Base-by-base conservation (phyloP, 2,329 filamentous ascomycete species). In the Ramichloridium luteum region DNA sequence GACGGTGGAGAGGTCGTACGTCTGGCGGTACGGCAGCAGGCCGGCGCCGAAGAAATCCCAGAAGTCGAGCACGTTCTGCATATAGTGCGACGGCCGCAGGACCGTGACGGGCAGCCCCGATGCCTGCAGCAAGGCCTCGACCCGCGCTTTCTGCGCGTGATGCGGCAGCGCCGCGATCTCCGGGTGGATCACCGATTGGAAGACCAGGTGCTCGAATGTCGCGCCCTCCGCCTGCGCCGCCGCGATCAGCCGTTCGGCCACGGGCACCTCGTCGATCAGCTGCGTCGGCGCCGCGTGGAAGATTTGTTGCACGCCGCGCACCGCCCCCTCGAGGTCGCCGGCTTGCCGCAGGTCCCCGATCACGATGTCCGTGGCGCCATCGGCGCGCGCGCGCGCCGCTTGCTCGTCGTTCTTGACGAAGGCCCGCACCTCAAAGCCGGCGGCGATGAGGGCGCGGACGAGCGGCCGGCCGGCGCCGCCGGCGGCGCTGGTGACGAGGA, bases 41-140 rank as follows among this genome's bases (percentile, higher is more conserved):
- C 20, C 20, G 20, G 20, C 20, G 20, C 20, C 20, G 20, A 23
- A 23, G 20, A 23, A 23, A n/a, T 23, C 20, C 20, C 20, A 23
- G 20, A 23, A 23, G n/a, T 23, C 20, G 8, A 23, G 20, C 20
- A 54, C 30, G 14, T 39, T 49, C 11, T 58, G 48, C 50, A 58
- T 50, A 31, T 58, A 49, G 12, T 50, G 50, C 0, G 44, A 49
- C 3, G 56, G 56, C 39, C 57, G 53, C 6, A 59, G 17, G 34
- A 58, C 52, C 3, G 56, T 59, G 28, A 48, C 56, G 17, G 44
- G 41, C 4, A 59, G 39, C 4, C 43, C 45, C 22, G 44, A 50
- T 32, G 56, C 53, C 16, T 56, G 51, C 3, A 60, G 39, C 14
- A 48, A 43, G 36, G 59, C 54, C 36, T 60, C 57, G 14, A 57